A percentile compares a stretch with the other conserved stretches of the same genome.
These are phyloP conservation scores for Monilinia fructigena DNA, from an alignment of 2,329 filamentous ascomycete species.

Conservation along the genomic window DNA sequence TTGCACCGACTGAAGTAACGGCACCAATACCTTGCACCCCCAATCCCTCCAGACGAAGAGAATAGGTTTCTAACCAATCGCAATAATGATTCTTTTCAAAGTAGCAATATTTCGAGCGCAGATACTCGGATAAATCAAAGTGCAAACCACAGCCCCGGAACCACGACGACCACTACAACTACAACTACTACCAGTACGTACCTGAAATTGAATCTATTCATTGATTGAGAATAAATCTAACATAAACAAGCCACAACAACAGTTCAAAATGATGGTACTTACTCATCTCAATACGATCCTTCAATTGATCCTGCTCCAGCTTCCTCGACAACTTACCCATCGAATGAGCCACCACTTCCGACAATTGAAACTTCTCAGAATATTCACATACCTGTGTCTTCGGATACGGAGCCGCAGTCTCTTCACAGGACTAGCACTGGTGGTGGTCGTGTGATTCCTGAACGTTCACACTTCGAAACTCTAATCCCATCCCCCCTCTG, in stretches of 20 bases:
- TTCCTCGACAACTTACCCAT: constrained; percentile 17
- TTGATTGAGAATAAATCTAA: neutral
- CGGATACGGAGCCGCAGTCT: neutral
- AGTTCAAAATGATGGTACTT: constrained; percentile 19
- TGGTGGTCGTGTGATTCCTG: constrained; percentile 20
- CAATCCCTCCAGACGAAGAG: constrained; percentile 4
- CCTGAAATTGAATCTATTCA: neutral
- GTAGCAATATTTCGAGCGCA: constrained; percentile 24
- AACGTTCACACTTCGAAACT: constrained; percentile 21
- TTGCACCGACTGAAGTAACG: neutral
- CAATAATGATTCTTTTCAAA: constrained; percentile 21
- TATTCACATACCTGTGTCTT: neutral
- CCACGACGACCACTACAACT: constrained; percentile 13
- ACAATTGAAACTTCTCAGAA: constrained; percentile 1
- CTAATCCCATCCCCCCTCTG: constrained; percentile 15
- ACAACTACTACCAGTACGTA: constrained; percentile 23
- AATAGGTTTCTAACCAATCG: constrained; percentile 1
- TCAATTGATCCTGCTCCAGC: constrained; percentile 18
- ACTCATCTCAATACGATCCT: too few relatives aligned
- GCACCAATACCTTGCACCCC: neutral
- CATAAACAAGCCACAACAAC: constrained; percentile 20
- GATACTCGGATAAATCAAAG: constrained; percentile 21
- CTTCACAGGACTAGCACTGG: constrained; percentile 15
- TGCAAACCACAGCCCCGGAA: neutral
- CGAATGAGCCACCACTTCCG: constrained; percentile 5